A percentile compares a stretch with the other conserved stretches of the same genome.
Conservation (phyloP, 495 filamentous ascomycete genomes). For the Daldinia childiae region DNA sequence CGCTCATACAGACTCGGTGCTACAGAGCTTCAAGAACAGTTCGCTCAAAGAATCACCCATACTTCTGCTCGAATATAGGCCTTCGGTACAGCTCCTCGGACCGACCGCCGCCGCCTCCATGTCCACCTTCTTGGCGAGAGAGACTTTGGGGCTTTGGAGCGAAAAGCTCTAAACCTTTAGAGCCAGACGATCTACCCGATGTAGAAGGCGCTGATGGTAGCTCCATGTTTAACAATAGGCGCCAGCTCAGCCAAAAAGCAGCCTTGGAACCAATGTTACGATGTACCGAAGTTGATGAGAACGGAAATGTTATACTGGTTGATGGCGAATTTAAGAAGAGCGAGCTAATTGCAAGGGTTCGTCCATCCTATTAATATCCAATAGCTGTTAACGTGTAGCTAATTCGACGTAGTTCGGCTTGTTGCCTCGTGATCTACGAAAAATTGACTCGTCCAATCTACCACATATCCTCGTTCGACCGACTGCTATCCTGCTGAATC, state of each 20-base stretch:
- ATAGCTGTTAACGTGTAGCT: constrained; percentile 30
- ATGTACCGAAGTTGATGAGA: constrained; percentile 93
- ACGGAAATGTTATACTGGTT: constrained; percentile 92
- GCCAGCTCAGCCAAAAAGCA: constrained; percentile 73
- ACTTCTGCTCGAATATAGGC: constrained; percentile 24
- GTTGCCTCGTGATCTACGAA: constrained; percentile 93
- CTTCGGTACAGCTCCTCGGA: constrained; percentile 51
- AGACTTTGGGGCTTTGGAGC: constrained; percentile 60
- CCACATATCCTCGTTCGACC: constrained; percentile 95
- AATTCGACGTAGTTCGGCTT: constrained; percentile 79
- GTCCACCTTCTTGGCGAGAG: constrained; percentile 62
- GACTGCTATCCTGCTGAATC: constrained; percentile 91
- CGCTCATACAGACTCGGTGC: constrained; percentile 49
- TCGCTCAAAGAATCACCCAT: constrained; percentile 20
- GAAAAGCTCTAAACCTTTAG: constrained; percentile 50
- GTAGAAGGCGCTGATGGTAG: constrained; percentile 56
- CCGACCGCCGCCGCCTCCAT: constrained; percentile 49
- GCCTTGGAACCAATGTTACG: constrained; percentile 82
- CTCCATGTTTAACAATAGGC: constrained; percentile 66
- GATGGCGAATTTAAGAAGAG: constrained; percentile 97
- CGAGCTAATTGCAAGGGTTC: constrained; percentile 93
- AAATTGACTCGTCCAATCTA: constrained; percentile 98
- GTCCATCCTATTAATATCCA: constrained; percentile 31
- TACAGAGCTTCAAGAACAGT: constrained; percentile 14
- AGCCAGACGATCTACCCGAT: constrained; percentile 63